These are phyloP conservation scores for Trichomonas gallinae DNA, from an alignment of 208 protist species.

Conservation along the genomic window DNA sequence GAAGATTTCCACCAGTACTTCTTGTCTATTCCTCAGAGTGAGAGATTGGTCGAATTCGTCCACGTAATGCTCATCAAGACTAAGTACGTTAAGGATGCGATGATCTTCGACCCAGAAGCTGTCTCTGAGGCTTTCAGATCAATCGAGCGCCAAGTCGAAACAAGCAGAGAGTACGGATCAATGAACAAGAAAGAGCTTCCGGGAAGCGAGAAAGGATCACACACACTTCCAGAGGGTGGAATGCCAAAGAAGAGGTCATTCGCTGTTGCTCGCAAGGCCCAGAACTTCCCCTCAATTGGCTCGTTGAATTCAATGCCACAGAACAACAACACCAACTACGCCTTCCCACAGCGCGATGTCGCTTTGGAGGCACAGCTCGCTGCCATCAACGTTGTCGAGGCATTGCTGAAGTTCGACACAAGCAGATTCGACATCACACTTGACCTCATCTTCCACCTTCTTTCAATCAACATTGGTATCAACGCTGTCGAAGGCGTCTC, in stretches of 20 bases:
- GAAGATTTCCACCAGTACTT: not conserved
- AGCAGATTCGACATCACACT: not conserved
- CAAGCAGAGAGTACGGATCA: not conserved
- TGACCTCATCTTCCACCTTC: not conserved
- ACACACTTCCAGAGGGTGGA: not conserved
- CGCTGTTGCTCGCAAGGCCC: not conserved
- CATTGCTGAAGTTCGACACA: not conserved
- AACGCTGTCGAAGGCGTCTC: not conserved
- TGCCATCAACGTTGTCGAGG: not conserved
- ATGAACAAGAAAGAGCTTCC: not conserved
- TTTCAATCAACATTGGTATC: not conserved
- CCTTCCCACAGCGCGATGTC: not conserved
- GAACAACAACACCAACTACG: not conserved
- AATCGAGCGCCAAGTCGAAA: not conserved
- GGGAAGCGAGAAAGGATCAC: not conserved
- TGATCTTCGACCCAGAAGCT: not conserved
- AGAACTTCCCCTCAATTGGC: not conserved
- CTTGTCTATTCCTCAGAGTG: not conserved
- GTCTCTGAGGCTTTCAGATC: not conserved
- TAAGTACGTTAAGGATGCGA: not conserved
- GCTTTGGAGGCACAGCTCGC: not conserved
- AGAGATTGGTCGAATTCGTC: not conserved
- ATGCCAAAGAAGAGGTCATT: not conserved
- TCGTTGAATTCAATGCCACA: not conserved
- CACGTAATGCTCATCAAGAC: not conserved